phyloP scores from a whole-genome alignment of 2,329 filamentous ascomycete species.

The Pleoardoris graminearum region DNA sequence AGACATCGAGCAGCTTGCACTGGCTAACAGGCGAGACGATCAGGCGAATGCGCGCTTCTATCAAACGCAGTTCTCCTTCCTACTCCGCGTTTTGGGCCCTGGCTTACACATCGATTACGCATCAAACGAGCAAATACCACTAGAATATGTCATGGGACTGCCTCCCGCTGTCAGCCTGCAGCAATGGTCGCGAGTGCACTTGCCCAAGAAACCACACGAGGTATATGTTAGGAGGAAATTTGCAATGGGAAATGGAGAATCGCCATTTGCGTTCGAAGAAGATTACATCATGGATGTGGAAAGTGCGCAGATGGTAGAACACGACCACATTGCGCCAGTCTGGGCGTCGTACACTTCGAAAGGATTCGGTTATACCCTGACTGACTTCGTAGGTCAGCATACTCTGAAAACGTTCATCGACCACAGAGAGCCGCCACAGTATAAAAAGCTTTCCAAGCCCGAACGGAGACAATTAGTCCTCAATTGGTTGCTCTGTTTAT shows the following conservation, averaged over 20 bases:
- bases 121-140: constrained; percentile 69
- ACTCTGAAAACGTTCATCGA: constrained; percentile 69
- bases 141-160: constrained; percentile 67
- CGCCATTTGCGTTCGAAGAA: constrained; percentile 33
- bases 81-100: constrained; percentile 65
- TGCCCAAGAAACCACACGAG: constrained; percentile 63
- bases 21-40: constrained; percentile 63
- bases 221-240: constrained; percentile 63
- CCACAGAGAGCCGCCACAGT: constrained; percentile 61
- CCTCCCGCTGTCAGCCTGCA: constrained; percentile 53
- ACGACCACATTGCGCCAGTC: constrained; percentile 71
- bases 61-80: constrained; percentile 69
- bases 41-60: constrained; percentile 71
- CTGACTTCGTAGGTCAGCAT: constrained; percentile 68
- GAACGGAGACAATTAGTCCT: constrained; percentile 64
- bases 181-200: constrained; percentile 63
- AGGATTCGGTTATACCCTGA: constrained; percentile 66
- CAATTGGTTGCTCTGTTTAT: constrained; percentile 76
- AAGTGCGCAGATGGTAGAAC: constrained; percentile 61
- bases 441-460: constrained; percentile 65
- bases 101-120: constrained; percentile 67
- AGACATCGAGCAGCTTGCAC: constrained; percentile 64
- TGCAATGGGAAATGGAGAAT: constrained; percentile 50
- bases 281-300: constrained; percentile 66
- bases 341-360: constrained; percentile 72